Base-by-base conservation (phyloP, 495 filamentous ascomycete species). In the Jackrogersella minutella region DNA sequence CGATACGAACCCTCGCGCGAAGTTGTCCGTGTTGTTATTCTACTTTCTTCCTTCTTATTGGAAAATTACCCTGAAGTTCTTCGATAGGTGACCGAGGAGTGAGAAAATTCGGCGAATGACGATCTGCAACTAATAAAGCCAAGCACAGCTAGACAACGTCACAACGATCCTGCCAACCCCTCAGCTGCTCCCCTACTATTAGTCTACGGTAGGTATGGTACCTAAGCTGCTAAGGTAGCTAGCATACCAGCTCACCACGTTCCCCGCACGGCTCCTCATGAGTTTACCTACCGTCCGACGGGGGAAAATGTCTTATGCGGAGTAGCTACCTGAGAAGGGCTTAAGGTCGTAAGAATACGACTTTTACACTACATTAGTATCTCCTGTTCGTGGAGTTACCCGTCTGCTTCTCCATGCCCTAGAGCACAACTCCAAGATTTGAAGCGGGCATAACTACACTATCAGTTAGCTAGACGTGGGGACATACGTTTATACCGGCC, bases 21-120 rank as follows among this genome's bases (percentile, higher is more conserved):
- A 56, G 2, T 60, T 76, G 2, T 63, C 66, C 14, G 70, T 77
- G n/a, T 59, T 80, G 6, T 34, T 78, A n/a, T n/a, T n/a, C n/a
- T n/a, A n/a, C n/a, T n/a, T n/a, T n/a, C n/a, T n/a, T n/a, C n/a
- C n/a, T n/a, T n/a, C n/a, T n/a, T n/a, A n/a, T n/a, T n/a, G n/a
- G n/a, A n/a, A n/a, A n/a, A n/a, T n/a, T n/a, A n/a, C n/a, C n/a
- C n/a, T n/a, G n/a, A n/a, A n/a, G n/a, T n/a, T n/a, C n/a, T n/a
- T n/a, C n/a, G n/a, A 17, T 41, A 6, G 16, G n/a, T 41, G 26
- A 17, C 5, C n/a, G n/a, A 31, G 26, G 16, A 5, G 26, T 21
- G 6, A 50, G 26, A 50, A 26, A 14, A 50, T 19, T 28, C 14
- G 14, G 46, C 13, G 22, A 40, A 56, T 56, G 24, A 56, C 8